These are phyloP conservation scores for Cyclanthera cordifolia DNA, from an alignment of 306 rosid genomes.

Conservation along the genomic window DNA sequence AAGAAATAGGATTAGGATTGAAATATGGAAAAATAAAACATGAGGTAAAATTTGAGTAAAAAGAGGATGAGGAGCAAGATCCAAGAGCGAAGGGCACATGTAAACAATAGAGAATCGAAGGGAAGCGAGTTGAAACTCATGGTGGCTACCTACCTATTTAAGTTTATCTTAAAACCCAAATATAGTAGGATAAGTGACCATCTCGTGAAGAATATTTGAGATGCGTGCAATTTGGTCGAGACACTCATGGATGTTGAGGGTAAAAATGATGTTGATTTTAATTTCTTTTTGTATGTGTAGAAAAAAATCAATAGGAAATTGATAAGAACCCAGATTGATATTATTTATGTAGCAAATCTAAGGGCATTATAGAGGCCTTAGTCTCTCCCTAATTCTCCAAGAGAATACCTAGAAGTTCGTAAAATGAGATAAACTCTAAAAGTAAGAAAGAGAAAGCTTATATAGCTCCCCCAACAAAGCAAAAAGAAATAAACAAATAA, in stretches of 20 bases:
- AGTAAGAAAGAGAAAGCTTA: too few species aligned
- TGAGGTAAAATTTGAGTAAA: background rate
- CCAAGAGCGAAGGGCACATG: background rate
- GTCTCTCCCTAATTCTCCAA: too few species aligned
- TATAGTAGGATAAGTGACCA: background rate
- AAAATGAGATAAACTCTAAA: too few species aligned
- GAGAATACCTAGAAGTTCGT: too few species aligned
- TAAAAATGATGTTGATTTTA: background rate
- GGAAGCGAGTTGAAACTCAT: background rate
- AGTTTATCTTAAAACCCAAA: background rate
- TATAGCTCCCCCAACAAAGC: too few species aligned
- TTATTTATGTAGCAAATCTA: too few species aligned
- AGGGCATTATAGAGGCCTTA: too few species aligned
- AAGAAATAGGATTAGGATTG: background rate
- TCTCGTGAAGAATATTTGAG: background rate
- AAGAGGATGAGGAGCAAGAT: background rate
- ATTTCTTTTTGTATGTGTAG: background rate
- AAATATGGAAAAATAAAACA: background rate
- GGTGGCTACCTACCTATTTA: background rate
- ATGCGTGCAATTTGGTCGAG: background rate
- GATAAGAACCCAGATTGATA: too few species aligned
- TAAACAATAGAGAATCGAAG: too few species aligned
- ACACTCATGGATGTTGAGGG: background rate
- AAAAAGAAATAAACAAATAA: too few species aligned
- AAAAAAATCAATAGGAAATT: too few species aligned